Evolutionary conservation across 2,329 filamentous ascomycete genomes (phyloP).

Genomic region (Thelonectria discophora): DNA sequence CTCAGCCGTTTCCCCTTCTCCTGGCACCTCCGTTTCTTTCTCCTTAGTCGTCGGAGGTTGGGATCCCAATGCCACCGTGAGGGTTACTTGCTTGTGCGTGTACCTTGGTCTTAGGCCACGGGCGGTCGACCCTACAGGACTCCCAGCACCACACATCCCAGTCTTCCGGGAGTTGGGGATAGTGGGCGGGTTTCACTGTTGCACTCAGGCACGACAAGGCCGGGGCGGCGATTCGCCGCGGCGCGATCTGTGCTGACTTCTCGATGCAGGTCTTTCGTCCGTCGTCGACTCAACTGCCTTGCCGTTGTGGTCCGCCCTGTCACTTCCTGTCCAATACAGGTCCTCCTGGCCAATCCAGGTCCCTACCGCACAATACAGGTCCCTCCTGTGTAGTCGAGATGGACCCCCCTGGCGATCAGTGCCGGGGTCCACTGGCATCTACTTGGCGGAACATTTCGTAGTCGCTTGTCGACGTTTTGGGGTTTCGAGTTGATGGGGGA

Average conservation of each 20-base stretch:
- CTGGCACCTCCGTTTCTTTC: slow-evolving; percentile 23
- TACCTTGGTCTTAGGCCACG: too few relatives aligned
- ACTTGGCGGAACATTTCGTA: slow-evolving; percentile 39
- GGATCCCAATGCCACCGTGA: slow-evolving; percentile 7
- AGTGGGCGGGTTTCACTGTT: slow-evolving; percentile 39
- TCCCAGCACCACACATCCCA: too few relatives aligned
- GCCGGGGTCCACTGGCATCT: slow-evolving; percentile 28
- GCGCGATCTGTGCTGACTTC: slow-evolving; percentile 8
- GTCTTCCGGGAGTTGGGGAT: too few relatives aligned
- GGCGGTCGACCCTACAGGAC: too few relatives aligned
- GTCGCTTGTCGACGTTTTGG: slow-evolving; percentile 21
- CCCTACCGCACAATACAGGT: too few relatives aligned
- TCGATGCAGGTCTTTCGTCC: slow-evolving; percentile 12
- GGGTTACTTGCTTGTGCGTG: slow-evolving; percentile 29
- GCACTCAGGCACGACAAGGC: slow-evolving; percentile 29
- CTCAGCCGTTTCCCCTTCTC: slow-evolving; percentile 10
- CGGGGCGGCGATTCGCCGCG: slow-evolving; percentile 10
- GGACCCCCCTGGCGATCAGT: slow-evolving; percentile 36
- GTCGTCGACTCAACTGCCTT: too few relatives aligned
- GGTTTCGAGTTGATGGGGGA: slow-evolving; percentile 35
- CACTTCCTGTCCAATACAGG: too few relatives aligned
- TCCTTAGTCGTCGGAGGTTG: slow-evolving; percentile 21
- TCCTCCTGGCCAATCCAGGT: too few relatives aligned
- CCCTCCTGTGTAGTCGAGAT: too few relatives aligned
- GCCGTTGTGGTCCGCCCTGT: too few relatives aligned